A percentile compares a stretch with the other conserved stretches of the same genome.
phyloP scores from a whole-genome alignment of 495 filamentous ascomycete genomes.

The Pyrenopolyporus hunteri region DNA sequence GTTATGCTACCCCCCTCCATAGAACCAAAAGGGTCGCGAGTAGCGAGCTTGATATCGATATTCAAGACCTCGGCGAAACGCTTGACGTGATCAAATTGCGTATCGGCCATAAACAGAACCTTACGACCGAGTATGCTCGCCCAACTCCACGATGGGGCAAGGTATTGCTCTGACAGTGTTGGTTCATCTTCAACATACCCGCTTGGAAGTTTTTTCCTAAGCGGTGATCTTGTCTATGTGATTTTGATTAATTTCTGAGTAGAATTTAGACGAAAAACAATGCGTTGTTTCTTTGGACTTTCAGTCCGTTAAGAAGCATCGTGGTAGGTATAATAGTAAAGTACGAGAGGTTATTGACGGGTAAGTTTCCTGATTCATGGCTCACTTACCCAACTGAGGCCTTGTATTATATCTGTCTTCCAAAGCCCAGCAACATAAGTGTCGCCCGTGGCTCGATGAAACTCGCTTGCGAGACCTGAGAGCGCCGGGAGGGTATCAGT shows the following conservation, averaged over 20 bases:
- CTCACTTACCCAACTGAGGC: constrained; percentile 20
- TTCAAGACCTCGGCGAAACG: constrained; percentile 31
- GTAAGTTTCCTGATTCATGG: not conserved
- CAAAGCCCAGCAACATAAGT: constrained; percentile 36
- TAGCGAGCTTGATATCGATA: constrained; percentile 15
- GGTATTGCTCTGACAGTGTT: constrained; percentile 14
- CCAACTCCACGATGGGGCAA: constrained; percentile 44
- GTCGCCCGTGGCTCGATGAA: constrained; percentile 35
- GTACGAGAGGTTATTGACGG: not conserved
- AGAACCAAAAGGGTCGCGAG: constrained; percentile 33
- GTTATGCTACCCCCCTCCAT: constrained; percentile 29
- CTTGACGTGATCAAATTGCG: constrained; percentile 19
- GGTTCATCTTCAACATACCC: not conserved
- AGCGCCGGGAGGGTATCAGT: constrained; percentile 31
- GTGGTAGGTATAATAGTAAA: no score
- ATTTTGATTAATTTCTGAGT: not conserved
- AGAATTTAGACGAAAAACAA: no score
- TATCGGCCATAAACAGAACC: constrained; percentile 16
- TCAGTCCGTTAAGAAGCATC: no score
- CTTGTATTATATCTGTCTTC: constrained; percentile 27
- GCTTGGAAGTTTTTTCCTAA: not conserved
- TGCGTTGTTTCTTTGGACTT: no score
- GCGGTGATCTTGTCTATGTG: not conserved
- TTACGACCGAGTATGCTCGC: constrained; percentile 30
- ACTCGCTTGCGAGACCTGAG: constrained; percentile 34